Conservation (phyloP, 208 protist genomes). For the Strigomonas galati region DNA sequence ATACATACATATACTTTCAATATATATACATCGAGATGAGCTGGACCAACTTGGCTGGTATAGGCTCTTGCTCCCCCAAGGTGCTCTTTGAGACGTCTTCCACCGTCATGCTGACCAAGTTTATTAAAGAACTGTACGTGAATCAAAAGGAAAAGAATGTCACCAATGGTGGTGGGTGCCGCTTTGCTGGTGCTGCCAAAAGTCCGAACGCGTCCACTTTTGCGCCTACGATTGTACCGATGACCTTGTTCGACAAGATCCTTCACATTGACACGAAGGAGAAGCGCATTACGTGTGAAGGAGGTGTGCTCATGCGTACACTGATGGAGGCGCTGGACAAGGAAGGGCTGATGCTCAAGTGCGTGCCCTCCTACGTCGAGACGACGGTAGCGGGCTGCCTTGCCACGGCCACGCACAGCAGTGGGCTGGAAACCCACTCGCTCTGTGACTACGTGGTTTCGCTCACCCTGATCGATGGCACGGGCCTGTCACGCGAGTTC, state of each 20-base stretch:
- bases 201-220: conserved; percentile 65
- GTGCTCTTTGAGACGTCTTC: conserved; percentile 47
- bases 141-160: conserved; percentile 31
- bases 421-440: conserved; percentile 34
- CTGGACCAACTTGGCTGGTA: conserved; percentile 65
- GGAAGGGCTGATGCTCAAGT: conserved; percentile 52
- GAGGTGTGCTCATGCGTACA: conserved; percentile 43
- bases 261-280: conserved; percentile 32
- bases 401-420: conserved; percentile 65
- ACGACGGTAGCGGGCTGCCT: conserved; percentile 63
- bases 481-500: conserved; percentile 24
- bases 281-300: conserved; percentile 44
- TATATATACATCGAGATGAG: neutral
- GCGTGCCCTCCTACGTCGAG: conserved; percentile 61
- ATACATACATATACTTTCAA: too few species aligned
- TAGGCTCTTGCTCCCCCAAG: conserved; percentile 38
- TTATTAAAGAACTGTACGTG: conserved; percentile 23
- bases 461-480: conserved; percentile 50
- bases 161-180: too few species aligned
- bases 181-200: conserved; percentile 50
- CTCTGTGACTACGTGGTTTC: conserved; percentile 52
- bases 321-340: conserved; percentile 43
- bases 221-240: conserved; percentile 48
- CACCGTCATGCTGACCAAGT: conserved; percentile 22
- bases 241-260: conserved; percentile 44